Evolutionary conservation across 164 flowering plant species (phyloP).

Genomic region (Magnolia officinalis): DNA sequence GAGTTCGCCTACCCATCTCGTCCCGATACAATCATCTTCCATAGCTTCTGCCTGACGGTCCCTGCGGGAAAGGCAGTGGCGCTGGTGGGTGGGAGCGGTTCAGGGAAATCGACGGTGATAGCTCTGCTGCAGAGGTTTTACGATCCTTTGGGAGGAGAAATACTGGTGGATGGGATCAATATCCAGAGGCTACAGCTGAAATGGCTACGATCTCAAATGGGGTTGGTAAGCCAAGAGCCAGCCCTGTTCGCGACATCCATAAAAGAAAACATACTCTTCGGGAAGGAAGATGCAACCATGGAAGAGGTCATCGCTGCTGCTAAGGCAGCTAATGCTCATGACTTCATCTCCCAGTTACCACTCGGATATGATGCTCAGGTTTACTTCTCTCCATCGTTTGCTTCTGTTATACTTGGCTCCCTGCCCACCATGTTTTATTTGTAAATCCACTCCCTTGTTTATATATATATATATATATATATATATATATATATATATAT

Average conservation of each 20-base stretch:
- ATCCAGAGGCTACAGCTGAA: constrained; percentile 65
- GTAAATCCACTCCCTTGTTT: too few species aligned
- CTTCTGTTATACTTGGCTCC: too few species aligned
- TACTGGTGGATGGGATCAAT: constrained; percentile 58
- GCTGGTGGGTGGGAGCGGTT: constrained; percentile 84
- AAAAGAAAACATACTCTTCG: constrained; percentile 40
- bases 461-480: too few species aligned
- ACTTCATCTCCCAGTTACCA: constrained; percentile 44
- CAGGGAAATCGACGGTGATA: constrained; percentile 83
- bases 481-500: too few species aligned
- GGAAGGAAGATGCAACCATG: constrained; percentile 46
- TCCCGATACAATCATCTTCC: constrained; percentile 49
- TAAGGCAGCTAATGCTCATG: constrained; percentile 47
- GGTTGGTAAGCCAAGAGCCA: constrained; percentile 53
- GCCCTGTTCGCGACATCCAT: constrained; percentile 44
- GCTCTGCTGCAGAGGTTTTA: constrained; percentile 73
- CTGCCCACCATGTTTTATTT: too few species aligned
- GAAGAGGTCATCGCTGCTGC: constrained; percentile 36
- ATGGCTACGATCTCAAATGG: constrained; percentile 71
- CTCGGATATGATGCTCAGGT: constrained; percentile 53
- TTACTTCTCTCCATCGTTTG: neutral
- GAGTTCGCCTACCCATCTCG: constrained; percentile 80
- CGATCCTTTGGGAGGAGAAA: constrained; percentile 68
- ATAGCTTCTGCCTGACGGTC: constrained; percentile 44
- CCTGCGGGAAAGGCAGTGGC: constrained; percentile 79